Evolutionary conservation across 2,329 filamentous ascomycete genomes (phyloP).

Genomic region (Coniochaeta sp.): DNA sequence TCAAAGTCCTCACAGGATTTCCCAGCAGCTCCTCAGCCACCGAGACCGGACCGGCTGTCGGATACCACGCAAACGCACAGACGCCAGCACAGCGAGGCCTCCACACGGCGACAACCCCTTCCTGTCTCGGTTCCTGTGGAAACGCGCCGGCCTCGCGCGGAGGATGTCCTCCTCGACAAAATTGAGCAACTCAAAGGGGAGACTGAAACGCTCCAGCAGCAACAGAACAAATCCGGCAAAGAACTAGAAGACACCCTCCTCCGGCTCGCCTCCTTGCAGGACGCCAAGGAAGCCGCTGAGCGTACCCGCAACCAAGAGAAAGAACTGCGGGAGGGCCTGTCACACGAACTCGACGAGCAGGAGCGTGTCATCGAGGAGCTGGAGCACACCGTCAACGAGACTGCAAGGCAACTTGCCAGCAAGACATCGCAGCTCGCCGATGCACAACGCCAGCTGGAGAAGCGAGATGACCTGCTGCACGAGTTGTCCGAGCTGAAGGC

Average conservation of each 20-base stretch:
- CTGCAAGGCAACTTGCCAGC: background rate
- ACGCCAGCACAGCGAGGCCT: background rate
- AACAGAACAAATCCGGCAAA: conserved; percentile 19
- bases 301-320: conserved; percentile 20
- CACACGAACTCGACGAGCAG: conserved; percentile 25
- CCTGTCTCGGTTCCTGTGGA: background rate
- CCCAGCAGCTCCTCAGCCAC: background rate
- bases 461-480: conserved; percentile 5
- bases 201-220: conserved; percentile 20
- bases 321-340: conserved; percentile 22
- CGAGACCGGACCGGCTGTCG: background rate
- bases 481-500: conserved; percentile 12
- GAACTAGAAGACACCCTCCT: conserved; percentile 22
- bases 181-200: conserved; percentile 28
- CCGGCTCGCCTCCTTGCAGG: conserved; percentile 16
- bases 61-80: background rate
- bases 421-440: background rate
- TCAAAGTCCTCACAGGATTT: background rate
- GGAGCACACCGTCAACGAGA: conserved; percentile 12
- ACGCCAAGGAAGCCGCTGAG: conserved; percentile 22
- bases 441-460: background rate
- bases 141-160: conserved; percentile 1
- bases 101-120: background rate
- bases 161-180: conserved; percentile 22
- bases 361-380: conserved; percentile 25